Percentiles rank a stretch among this genome's conserved stretches.
Conservation (phyloP, 768 basidiomycete species). For the Pleurotus giganteus region DNA sequence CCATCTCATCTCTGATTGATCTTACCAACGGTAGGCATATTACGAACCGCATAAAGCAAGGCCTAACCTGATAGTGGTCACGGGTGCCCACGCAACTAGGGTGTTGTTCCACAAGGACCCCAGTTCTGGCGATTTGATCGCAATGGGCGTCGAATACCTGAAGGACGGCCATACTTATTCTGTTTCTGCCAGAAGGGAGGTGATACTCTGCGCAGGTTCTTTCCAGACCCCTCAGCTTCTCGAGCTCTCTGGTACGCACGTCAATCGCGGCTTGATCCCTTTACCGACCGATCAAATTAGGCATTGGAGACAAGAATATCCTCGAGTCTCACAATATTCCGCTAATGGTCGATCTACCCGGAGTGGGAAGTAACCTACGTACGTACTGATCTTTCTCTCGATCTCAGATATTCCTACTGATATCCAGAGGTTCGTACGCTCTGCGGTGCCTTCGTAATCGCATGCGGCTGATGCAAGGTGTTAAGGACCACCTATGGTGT, state of each 20-base stretch:
- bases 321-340: conserved; percentile 27
- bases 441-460: background rate
- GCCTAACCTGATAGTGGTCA: background rate
- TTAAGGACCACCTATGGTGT: conserved; percentile 6
- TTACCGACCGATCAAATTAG: conserved; percentile 23
- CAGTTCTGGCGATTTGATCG: background rate
- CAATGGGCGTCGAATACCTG: conserved; percentile 14
- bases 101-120: background rate
- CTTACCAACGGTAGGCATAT: conserved; percentile 2
- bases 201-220: conserved; percentile 22
- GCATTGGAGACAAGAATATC: conserved; percentile 32
- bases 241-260: conserved; percentile 18
- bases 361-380: conserved; percentile 39
- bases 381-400: background rate
- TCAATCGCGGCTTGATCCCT: conserved; percentile 8
- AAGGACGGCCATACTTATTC: conserved; percentile 7
- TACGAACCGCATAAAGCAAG: conserved; percentile 2
- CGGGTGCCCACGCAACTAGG: conserved; percentile 6
- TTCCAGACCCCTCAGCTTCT: conserved; percentile 24
- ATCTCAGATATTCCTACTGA: background rate
- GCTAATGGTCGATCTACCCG: conserved; percentile 32
- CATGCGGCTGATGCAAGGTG: background rate
- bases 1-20: background rate
- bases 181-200: conserved; percentile 16
- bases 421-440: background rate